Conservation (phyloP, 179 eudicot genomes). For the Vitellaria paradoxa region DNA sequence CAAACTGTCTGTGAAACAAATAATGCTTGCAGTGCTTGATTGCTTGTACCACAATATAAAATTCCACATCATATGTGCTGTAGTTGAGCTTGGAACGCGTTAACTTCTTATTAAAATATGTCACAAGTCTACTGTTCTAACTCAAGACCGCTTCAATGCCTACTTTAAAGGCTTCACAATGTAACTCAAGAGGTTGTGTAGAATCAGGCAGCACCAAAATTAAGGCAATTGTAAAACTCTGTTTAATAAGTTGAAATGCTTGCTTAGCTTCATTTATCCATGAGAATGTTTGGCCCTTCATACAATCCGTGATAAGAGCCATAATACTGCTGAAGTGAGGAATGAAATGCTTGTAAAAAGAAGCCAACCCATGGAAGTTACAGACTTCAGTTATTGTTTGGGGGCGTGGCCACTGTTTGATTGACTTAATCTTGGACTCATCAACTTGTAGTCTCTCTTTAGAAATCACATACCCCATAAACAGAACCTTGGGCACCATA, state of each 20-base stretch:
- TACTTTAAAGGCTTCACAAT: background rate
- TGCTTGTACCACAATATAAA: background rate
- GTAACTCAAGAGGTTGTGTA: no score
- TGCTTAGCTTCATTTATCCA: background rate
- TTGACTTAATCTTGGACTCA: background rate
- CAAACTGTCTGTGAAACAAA: background rate
- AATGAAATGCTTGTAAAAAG: background rate
- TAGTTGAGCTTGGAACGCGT: background rate
- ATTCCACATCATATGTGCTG: background rate
- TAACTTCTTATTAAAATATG: slow-evolving; percentile 9
- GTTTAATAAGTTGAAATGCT: background rate
- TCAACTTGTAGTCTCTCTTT: background rate
- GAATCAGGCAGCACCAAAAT: background rate
- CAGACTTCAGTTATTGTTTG: background rate
- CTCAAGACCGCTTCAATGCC: background rate
- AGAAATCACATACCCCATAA: no score
- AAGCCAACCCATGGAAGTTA: background rate
- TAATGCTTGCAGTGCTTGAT: background rate
- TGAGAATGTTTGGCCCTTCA: background rate
- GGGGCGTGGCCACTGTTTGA: background rate
- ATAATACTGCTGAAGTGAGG: background rate
- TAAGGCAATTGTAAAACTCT: no score
- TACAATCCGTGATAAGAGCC: background rate
- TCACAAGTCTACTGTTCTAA: no score
- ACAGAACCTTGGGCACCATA: no score